Base-by-base conservation (phyloP, 2,329 filamentous ascomycete species). In the Venturia oleaginea region DNA sequence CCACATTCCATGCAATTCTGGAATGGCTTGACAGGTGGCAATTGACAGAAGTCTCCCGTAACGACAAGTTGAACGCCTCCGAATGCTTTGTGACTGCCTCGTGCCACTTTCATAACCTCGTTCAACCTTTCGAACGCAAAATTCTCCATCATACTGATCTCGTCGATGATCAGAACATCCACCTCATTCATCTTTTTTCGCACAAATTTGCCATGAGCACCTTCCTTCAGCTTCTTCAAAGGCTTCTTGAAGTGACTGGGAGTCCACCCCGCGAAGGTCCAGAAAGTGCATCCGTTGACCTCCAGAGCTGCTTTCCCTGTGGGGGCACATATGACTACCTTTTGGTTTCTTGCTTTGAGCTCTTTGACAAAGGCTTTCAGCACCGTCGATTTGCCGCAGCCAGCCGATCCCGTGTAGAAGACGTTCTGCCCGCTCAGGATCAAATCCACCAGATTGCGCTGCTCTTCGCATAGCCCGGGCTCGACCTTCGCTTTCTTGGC, bases 131-230 rank as follows among this genome's bases (percentile, higher is more conserved):
- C 79, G 34, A 86, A 80, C 59, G 80, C 76, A 7, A 78, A 70
- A 63, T 80, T 83, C 61, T 85, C 83, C 0, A 87, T 77, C 86
- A 88, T 88, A 67, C 81, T 85, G 65, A 89, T 83, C 71, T 88
- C 86, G 68, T 88, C 85, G 19, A 88, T 83, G 30, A 88, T 78
- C 1, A 88, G 75, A 0, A 86, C 80, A 61, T 87, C 76, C 0
- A 81, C 84, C 0, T 71, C 38, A 0, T 24, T 68, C 1, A 85
- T 71, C 0, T 80, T 75, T 1, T 74, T 70, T 27, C 67, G 71
- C 0, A 76, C 69, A 2, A 72, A 69, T 11, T 74, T 74, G 10
- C 72, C 74, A 30, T 73, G 71, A 0, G 76, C 75, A 1, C 57
- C 69, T 0, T 40, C 4, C 40, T 70, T 71, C 27, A 83, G 65